Conservation (phyloP, 2,329 filamentous ascomycete genomes). For the Talaromyces sp. region DNA sequence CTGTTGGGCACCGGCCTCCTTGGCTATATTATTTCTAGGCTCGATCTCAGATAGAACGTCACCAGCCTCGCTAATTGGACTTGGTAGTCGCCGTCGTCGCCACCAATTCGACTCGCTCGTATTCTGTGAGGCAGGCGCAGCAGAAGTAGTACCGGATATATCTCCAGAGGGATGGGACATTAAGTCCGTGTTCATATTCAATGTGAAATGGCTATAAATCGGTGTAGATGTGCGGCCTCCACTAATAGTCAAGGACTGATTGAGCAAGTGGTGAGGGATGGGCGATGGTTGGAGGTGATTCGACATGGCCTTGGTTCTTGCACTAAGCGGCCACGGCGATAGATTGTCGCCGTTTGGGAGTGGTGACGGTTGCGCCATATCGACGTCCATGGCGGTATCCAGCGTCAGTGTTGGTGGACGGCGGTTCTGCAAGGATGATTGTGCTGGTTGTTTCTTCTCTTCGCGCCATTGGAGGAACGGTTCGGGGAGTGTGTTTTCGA, state of each 20-base stretch:
- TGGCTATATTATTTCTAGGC: background rate
- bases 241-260: constrained; percentile 29
- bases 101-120: constrained; percentile 19
- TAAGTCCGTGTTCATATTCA: constrained; percentile 19
- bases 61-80: constrained; percentile 37
- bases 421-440: constrained; percentile 1
- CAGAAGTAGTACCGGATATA: background rate
- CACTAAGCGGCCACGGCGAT: constrained; percentile 21
- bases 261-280: constrained; percentile 26
- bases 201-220: constrained; percentile 26
- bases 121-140: background rate
- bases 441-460: constrained; percentile 7
- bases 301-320: constrained; percentile 13
- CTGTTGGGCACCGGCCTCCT: background rate
- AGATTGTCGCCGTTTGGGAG: constrained; percentile 18
- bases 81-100: constrained; percentile 31
- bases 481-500: constrained; percentile 15
- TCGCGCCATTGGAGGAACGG: constrained; percentile 10
- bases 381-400: constrained; percentile 27
- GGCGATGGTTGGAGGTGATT: constrained; percentile 25
- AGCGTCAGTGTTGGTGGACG: constrained; percentile 11
- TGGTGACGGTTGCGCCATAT: constrained; percentile 22
- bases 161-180: constrained; percentile 8
- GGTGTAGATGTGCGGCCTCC: constrained; percentile 27
- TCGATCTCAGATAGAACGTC: constrained; percentile 14